These are phyloP conservation scores for Podaxis rugospora DNA, from an alignment of 768 basidiomycete species.

Conservation along the genomic window DNA sequence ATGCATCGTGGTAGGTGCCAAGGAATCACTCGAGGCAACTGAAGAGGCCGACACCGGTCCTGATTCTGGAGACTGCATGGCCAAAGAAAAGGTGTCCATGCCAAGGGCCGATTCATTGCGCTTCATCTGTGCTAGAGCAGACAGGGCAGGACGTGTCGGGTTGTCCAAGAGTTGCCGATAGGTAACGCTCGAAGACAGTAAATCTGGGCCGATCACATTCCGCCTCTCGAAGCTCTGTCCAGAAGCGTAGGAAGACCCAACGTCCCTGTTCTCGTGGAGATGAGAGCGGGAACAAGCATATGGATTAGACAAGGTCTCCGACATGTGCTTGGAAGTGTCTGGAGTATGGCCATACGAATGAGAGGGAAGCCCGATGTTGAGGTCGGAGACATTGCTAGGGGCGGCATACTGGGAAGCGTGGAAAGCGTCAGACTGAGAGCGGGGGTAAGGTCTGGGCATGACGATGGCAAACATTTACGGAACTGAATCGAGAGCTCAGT, in stretches of 20 bases:
- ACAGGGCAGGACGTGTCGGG: not conserved
- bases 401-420: not conserved
- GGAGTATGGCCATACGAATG: not conserved
- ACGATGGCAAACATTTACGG: not conserved
- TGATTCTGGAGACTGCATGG: not conserved
- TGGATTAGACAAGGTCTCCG: not conserved
- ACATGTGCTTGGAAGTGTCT: not conserved
- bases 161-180: constrained; percentile 7
- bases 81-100: constrained; percentile 6
- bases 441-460: not conserved
- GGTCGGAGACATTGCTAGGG: not conserved
- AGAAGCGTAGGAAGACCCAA: not conserved
- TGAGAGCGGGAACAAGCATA: not conserved
- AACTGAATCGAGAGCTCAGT: not conserved
- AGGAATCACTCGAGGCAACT: constrained; percentile 2
- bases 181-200: not conserved
- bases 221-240: constrained; percentile 14
- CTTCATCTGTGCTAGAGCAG: constrained; percentile 11
- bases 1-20: not conserved
- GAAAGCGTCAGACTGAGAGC: not conserved
- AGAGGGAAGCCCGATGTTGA: not conserved
- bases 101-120: not conserved
- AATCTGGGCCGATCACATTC: constrained; percentile 5
- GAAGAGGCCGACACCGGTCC: not conserved
- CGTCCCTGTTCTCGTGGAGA: constrained; percentile 4